Evolutionary conservation across 768 basidiomycete genomes (phyloP).

Genomic region (Suillus luteus): DNA sequence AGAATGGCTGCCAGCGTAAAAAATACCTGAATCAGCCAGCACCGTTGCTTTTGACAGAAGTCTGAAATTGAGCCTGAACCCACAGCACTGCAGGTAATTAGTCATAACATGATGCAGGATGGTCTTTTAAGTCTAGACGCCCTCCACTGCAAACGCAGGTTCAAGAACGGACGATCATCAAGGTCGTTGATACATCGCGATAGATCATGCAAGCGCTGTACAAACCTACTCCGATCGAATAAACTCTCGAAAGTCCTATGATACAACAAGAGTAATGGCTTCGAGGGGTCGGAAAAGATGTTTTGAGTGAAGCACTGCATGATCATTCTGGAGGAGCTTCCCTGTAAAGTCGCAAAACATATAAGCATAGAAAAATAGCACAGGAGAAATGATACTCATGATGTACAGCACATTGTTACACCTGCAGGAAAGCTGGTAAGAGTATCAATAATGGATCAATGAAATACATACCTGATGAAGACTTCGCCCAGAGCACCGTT

Average conservation of each 20-base stretch:
- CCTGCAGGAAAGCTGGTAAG: conserved; percentile 39
- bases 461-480: conserved; percentile 80
- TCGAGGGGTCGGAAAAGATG: not conserved
- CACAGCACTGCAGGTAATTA: not conserved
- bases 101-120: not conserved
- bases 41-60: not conserved
- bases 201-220: conserved; percentile 1
- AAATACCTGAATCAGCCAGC: not conserved
- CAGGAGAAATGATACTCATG: conserved; percentile 56
- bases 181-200: not conserved
- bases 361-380: conserved; percentile 21
- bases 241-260: conserved; percentile 4
- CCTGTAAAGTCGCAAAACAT: conserved; percentile 52
- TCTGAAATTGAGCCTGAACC: not conserved
- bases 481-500: conserved; percentile 98
- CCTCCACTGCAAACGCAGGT: not conserved
- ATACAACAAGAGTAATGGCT: conserved; percentile 4
- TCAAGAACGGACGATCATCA: not conserved
- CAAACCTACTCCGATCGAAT: not conserved
- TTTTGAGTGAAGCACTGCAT: not conserved
- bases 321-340: conserved; percentile 63
- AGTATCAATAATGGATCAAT: conserved; percentile 1
- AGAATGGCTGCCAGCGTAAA: not conserved
- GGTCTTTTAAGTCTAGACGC: not conserved
- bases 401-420: conserved; percentile 98